Evolutionary conservation across 2,329 filamentous ascomycete genomes (phyloP), one percentile per base, ranked within the genome.

Genomic region (Exutisphaerella laricina): DNA sequence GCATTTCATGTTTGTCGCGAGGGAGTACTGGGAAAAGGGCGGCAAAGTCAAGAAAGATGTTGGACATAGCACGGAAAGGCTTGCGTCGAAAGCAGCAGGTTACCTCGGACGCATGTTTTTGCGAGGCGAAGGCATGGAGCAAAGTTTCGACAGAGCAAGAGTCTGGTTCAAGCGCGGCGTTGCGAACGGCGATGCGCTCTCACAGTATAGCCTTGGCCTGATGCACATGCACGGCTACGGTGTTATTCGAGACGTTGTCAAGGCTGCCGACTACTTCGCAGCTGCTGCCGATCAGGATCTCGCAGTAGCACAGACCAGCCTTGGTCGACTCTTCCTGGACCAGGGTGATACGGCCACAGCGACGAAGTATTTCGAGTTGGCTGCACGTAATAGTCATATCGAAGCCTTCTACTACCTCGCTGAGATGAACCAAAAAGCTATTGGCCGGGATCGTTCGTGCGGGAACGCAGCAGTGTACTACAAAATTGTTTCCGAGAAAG

Each of bases 381-480:
- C 89, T 4, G 84, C 84, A 29, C 74, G 86, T 17, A 88, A 88
- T 60, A 83, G 83, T 10, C 85, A 88, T 59, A 84, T 95, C 49
- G 88, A 95, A 65, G 85, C 88, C 0, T 87, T 86, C 61, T 96
- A 95, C 67, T 94, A 94, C 62, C 78, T 96, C 3, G 89, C 87
- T 2, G 89, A 96, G 66, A 80, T 95, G 70, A 83, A 82, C 17
- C 79, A 89, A 54, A 78, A 86, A 49, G 88, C 86, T 0, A 77
- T 94, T 21, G 88, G 86, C 4, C 76, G 85, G 25, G 86, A 94
- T 52, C 81, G 82, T 54, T 82, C 84, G 9, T 96, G 89, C 58
- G 75, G 74, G 5, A 74, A 86, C 45, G 88, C 89, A 1, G 75
- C 87, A 30, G 77, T 77, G 9, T 94, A 92, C 62, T 96, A 95